Evolutionary conservation across 139 green algal species (phyloP), one percentile per base, ranked within the genome.

Genomic region (Ettlia oleoabundans): DNA sequence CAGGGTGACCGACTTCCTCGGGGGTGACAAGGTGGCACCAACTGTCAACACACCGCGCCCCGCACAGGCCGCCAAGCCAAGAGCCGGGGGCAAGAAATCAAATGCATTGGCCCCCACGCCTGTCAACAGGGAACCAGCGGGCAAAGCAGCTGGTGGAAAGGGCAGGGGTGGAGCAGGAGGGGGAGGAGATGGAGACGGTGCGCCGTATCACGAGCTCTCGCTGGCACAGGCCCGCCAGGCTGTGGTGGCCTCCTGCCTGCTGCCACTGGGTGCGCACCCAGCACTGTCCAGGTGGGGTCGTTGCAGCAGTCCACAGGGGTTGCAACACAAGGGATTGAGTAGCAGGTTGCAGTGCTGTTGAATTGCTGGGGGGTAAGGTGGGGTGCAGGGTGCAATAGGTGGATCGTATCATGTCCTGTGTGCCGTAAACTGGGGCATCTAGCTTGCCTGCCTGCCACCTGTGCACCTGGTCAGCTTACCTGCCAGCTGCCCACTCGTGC

Each of bases 191-290:
- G 81, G 5, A 19, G 63, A 28, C 24, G 4, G 24, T 13, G 4
- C 62, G 7, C 28, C 40, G 10, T 82, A 61, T 55, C 88, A 91
- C 0, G 92, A 96, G 82, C 86, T 90, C 43, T 93, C 88, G 63
- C 91, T 96, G 82, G 87, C 91, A 33, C 92, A 96, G 80, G 83
- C 94, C 35, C 89, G 93, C 10, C 89, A 95, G 75, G 78, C 82
- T n/a, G 51, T 98, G n/a, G 93, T 88, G 3, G 94, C 95, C 86
- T 95, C 90, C 86, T 92, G 81, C 78, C 83, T 96, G 22, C 87
- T 98, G 76, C 94, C 95, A 1, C 80, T 98, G 64, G 93, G 89
- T 41, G 90, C 68, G 4, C 41, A 55, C 38, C 26, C 79, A 28
- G 26, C 41, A 32, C 68, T 52, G 70, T 33, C n/a, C 30, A 81